Evolutionary conservation across 306 rosid genomes (phyloP), one percentile per base, ranked within the genome.

Genomic region (Senna siamea): DNA sequence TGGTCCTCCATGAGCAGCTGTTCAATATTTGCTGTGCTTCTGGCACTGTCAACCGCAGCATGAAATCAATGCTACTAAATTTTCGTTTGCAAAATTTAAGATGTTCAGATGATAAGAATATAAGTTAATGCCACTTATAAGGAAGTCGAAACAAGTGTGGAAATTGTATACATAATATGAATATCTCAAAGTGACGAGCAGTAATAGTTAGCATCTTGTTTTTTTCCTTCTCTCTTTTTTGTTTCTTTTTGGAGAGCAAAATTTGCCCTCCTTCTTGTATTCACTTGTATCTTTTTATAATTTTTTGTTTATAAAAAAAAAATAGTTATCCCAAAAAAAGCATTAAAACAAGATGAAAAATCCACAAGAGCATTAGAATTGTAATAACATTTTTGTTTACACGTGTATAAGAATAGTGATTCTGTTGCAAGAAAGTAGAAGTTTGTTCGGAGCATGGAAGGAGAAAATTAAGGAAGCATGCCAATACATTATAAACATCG

Each of bases 1-100:
- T 78, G 76, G 34, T 84, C 88, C 57, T 84, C 88, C 85, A 65
- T 77, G 50, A 84, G 83, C 30, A 84, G 70, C 74, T 84, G 83
- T 77, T 84, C 88, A 74, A 84, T 74, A 50, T 76, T 81, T 37
- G 79, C 85, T 20, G 81, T 32, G 81, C 88, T 84, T 70, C 66
- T 81, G 71, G 81, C 83, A 5, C 88, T 84, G 72, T 52, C 73
- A 77, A 77, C 41, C 11, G 18, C 58, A 52, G 50, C 20, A 65
- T 19, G 41, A 72, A 68, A 43, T 73, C 18, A 35, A 44, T 43
- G 73, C 10, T 46, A 51, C 74, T 19, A 6, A 40, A 50, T 41
- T 38, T 80, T 46, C 20, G 62, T 61, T 11, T 26, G 10, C 9
- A 32, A 76, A 62, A 59, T 69, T 65, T 66, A 53, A 11, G 70